Conservation (phyloP, 2,329 filamentous ascomycete genomes). For the Xylariales sp. region DNA sequence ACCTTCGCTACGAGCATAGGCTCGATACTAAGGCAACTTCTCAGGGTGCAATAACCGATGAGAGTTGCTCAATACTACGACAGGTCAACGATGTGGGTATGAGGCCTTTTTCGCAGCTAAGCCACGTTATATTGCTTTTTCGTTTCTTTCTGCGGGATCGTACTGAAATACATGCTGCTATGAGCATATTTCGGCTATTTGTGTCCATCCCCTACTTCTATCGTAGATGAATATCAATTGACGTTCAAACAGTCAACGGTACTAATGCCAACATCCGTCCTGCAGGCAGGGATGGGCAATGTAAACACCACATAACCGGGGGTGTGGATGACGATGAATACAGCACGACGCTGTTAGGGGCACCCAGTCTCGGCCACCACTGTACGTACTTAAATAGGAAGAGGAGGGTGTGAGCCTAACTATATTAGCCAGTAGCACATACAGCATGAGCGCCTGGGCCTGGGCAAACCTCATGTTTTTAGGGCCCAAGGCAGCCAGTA, state of each 20-base stretch:
- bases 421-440: not conserved
- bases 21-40: constrained; percentile 6
- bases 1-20: constrained; percentile 15
- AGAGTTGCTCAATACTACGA: not conserved
- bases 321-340: constrained; percentile 15
- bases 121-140: not conserved
- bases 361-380: constrained; percentile 9
- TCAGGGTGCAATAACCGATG: not conserved
- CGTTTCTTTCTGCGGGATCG: not conserved
- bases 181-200: not conserved
- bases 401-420: constrained; percentile 8
- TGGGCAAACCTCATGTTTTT: not conserved
- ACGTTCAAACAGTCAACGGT: constrained; percentile 49
- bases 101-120: not conserved
- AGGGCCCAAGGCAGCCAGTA: constrained; percentile 14
- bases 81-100: not conserved
- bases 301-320: constrained; percentile 42
- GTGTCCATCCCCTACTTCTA: constrained; percentile 11
- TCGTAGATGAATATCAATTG: constrained; percentile 32
- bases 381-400: not conserved
- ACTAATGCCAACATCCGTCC: constrained; percentile 47
- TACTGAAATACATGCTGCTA: not conserved
- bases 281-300: constrained; percentile 43
- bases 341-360: constrained; percentile 7
- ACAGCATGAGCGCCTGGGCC: not conserved